Conservation (phyloP, 495 filamentous ascomycete species). For the Penicillium subrubescens region DNA sequence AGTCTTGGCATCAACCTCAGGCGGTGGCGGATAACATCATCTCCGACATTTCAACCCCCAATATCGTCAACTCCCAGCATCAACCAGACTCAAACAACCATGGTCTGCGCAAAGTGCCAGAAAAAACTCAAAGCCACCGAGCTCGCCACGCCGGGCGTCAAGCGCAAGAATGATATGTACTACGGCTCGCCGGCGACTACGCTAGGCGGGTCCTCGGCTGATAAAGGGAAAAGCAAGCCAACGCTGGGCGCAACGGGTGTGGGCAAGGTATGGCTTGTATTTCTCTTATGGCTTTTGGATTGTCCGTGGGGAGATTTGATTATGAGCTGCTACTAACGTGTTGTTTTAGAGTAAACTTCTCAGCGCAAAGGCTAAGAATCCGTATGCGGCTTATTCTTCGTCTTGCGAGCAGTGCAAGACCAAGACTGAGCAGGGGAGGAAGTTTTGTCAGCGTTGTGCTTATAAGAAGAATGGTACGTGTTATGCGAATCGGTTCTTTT, state of each 20-base stretch:
- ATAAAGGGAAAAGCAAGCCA: constrained; percentile 51
- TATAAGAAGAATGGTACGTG: constrained; percentile 63
- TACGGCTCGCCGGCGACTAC: constrained; percentile 65
- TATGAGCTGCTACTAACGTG: not conserved
- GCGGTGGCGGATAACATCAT: constrained; percentile 26
- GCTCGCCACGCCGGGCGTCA: constrained; percentile 68
- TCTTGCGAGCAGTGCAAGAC: constrained; percentile 64
- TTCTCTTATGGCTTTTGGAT: not conserved
- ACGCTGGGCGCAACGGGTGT: constrained; percentile 43
- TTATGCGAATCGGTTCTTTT: no score
- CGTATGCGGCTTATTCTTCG: constrained; percentile 67
- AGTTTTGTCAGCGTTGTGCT: constrained; percentile 66
- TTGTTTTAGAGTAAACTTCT: constrained; percentile 65
- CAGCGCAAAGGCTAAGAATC: constrained; percentile 68
- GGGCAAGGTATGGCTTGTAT: constrained; percentile 30
- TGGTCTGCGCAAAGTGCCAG: constrained; percentile 73
- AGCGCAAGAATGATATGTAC: constrained; percentile 73
- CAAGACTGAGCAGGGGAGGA: constrained; percentile 63
- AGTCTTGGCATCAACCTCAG: constrained; percentile 23
- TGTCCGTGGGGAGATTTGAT: not conserved
- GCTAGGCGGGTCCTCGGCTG: constrained; percentile 37
- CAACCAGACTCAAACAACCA: constrained; percentile 34
- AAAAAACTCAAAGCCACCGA: constrained; percentile 54
- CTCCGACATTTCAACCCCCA: not conserved
- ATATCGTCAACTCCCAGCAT: not conserved